phyloP scores from a whole-genome alignment of 1,139 yeast genomes.

The Kurtzmaniella quercitrusa region DNA sequence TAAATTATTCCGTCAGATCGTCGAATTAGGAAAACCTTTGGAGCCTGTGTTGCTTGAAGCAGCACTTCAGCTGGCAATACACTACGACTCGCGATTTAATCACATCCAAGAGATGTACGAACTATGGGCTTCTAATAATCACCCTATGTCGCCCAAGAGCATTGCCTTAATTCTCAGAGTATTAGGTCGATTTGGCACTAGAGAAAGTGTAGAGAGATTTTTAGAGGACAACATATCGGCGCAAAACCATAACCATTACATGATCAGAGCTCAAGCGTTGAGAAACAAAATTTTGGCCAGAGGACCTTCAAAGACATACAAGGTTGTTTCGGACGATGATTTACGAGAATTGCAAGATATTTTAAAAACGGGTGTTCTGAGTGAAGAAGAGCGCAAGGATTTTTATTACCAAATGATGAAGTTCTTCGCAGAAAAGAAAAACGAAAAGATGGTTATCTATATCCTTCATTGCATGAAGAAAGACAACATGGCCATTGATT shows the following conservation, averaged over 20 bases:
- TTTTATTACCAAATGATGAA: constrained; percentile 18
- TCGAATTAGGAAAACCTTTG: constrained; percentile 12
- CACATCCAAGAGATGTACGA: constrained; percentile 10
- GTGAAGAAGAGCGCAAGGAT: constrained; percentile 7
- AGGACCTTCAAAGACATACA: constrained; percentile 5
- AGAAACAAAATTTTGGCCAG: not conserved
- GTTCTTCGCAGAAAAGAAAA: constrained; percentile 16
- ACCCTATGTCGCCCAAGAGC: constrained; percentile 24
- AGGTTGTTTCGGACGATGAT: constrained; percentile 1
- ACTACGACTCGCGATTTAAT: constrained; percentile 31
- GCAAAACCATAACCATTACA: not conserved
- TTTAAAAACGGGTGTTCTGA: constrained; percentile 13
- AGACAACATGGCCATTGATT: constrained; percentile 17
- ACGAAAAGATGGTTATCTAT: constrained; percentile 22
- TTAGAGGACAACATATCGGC: constrained; percentile 10
- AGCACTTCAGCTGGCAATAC: constrained; percentile 22
- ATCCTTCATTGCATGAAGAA: constrained; percentile 23
- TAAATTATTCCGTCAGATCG: not conserved
- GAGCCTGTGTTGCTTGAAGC: constrained; percentile 26
- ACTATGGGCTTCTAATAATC: constrained; percentile 11
- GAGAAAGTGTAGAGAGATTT: constrained; percentile 16
- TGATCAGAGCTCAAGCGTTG: constrained; percentile 1
- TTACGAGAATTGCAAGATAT: constrained; percentile 12
- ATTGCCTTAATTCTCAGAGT: constrained; percentile 27
- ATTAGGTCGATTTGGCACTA: constrained; percentile 2